Conservation (phyloP, 2,329 filamentous ascomycete species). For the Monosporascus sp. region DNA sequence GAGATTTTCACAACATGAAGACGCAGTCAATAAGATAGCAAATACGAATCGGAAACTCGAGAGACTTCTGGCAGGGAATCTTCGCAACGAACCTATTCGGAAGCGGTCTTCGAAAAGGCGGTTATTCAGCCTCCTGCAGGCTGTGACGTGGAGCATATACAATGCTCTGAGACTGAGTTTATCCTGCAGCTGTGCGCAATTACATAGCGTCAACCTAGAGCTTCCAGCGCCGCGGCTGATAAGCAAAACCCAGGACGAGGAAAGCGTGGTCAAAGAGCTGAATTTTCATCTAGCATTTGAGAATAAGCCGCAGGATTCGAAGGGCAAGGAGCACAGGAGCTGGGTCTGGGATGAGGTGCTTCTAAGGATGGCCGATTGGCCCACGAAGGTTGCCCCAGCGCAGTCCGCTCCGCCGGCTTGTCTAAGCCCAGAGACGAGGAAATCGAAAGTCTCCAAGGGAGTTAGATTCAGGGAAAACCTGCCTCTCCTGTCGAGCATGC, state of each 20-base stretch:
- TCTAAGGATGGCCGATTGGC: neutral
- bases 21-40: constrained; percentile 7
- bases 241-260: constrained; percentile 12
- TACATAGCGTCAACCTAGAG: constrained; percentile 14
- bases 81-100: constrained; percentile 16
- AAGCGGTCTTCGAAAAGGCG: constrained; percentile 11
- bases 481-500: no score
- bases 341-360: constrained; percentile 11
- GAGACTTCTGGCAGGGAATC: constrained; percentile 11
- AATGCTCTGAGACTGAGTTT: constrained; percentile 17
- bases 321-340: constrained; percentile 3
- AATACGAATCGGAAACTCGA: constrained; percentile 19
- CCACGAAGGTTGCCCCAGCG: neutral
- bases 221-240: constrained; percentile 5
- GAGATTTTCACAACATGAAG: neutral
- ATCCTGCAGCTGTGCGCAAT: constrained; percentile 13
- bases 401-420: neutral
- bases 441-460: neutral
- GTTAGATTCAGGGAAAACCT: neutral
- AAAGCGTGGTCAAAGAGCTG: constrained; percentile 7
- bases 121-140: constrained; percentile 12
- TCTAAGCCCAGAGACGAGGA: neutral
- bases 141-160: constrained; percentile 17
- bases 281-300: constrained; percentile 5
- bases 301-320: constrained; percentile 2